These are phyloP conservation scores for Boletus barrowsii DNA, from an alignment of 768 basidiomycete genomes.

Conservation along the genomic window DNA sequence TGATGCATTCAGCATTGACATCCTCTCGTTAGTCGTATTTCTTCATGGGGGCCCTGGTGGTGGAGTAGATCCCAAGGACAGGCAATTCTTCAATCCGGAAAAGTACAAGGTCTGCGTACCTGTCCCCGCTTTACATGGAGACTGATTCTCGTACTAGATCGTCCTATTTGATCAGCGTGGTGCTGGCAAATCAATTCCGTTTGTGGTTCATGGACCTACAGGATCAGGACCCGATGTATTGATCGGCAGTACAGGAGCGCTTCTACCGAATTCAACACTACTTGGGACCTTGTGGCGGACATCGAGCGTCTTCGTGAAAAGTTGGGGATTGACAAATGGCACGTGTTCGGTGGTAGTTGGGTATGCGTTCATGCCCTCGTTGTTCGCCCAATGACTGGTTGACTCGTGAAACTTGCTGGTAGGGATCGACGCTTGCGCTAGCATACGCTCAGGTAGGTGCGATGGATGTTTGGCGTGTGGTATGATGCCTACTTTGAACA, in stretches of 20 bases:
- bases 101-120: constrained; percentile 67
- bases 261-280: constrained; percentile 82
- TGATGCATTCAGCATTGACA: neutral
- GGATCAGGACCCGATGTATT: constrained; percentile 1
- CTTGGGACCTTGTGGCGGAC: constrained; percentile 91
- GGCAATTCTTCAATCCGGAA: constrained; percentile 76
- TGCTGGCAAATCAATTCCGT: constrained; percentile 83
- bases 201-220: constrained; percentile 26
- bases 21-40: constrained; percentile 57
- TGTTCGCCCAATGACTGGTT: neutral
- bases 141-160: constrained; percentile 46
- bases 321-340: constrained; percentile 81
- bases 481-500: neutral
- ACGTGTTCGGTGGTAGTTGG: constrained; percentile 95
- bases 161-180: constrained; percentile 90
- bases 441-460: constrained; percentile 74
- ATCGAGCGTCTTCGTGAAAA: constrained; percentile 79
- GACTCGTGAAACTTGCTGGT: neutral
- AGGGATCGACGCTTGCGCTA: constrained; percentile 85
- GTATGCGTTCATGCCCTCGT: constrained; percentile 37
- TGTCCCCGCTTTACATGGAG: neutral
- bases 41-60: constrained; percentile 86
- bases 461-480: neutral
- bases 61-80: constrained; percentile 63
- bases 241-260: constrained; percentile 51